These are phyloP conservation scores for Arabidopsis thaliana DNA, from an alignment of 345 rosid genomes.

Conservation along the genomic window DNA sequence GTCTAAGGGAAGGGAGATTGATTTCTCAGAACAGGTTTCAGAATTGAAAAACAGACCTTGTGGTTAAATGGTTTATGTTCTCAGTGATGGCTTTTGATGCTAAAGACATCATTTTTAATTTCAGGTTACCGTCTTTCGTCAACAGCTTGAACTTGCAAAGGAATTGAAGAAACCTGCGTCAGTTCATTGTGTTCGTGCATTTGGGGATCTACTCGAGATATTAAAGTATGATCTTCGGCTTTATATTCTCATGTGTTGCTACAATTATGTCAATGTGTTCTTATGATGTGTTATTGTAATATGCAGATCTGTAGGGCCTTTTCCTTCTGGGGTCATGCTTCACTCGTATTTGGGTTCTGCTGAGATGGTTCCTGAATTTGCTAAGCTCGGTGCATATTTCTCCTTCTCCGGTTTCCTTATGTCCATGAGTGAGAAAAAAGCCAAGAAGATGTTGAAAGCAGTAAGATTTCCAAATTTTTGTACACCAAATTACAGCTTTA, in stretches of 20 bases:
- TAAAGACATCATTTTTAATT: neutral
- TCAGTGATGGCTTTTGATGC: conserved; percentile 11
- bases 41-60: neutral
- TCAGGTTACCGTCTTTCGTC: conserved; percentile 71
- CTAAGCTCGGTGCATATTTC: conserved; percentile 89
- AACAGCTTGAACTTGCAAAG: conserved; percentile 89
- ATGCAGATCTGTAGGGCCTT: conserved; percentile 74
- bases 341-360: conserved; percentile 90
- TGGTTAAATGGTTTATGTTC: neutral
- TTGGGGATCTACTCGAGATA: conserved; percentile 80
- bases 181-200: conserved; percentile 89
- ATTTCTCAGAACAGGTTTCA: conserved; percentile 75
- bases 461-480: conserved; percentile 49
- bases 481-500: neutral
- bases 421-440: conserved; percentile 77
- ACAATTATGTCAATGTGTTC: neutral
- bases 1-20: conserved; percentile 73
- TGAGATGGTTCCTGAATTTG: conserved; percentile 95
- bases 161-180: conserved; percentile 80
- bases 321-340: conserved; percentile 84
- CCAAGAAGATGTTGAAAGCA: conserved; percentile 72
- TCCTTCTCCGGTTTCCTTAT: conserved; percentile 90
- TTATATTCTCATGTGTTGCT: neutral
- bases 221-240: conserved; percentile 56
- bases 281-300: conserved; percentile 12